phyloP scores from a whole-genome alignment of 208 protist species.

The Leishmania guyanensis region DNA sequence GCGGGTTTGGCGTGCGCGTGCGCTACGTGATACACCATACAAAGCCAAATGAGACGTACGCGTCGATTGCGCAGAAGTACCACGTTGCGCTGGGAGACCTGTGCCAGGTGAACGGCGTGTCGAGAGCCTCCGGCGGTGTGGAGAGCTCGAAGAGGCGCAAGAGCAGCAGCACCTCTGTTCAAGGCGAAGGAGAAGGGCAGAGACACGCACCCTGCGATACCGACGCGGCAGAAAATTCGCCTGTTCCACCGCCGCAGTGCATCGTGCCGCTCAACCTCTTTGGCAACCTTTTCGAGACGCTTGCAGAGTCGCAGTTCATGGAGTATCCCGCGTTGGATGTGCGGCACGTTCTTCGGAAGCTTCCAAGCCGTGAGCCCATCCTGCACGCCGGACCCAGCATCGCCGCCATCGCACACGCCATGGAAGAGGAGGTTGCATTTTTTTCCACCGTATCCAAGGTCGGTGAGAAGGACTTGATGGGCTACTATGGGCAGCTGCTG shows the following conservation, averaged over 20 bases:
- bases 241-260: slow-evolving; percentile 28
- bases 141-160: neutral
- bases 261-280: slow-evolving; percentile 69
- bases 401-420: slow-evolving; percentile 47
- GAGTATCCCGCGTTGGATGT: slow-evolving; percentile 54
- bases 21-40: slow-evolving; percentile 49
- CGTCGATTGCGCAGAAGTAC: slow-evolving; percentile 52
- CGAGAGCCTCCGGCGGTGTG: neutral
- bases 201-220: neutral
- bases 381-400: slow-evolving; percentile 50
- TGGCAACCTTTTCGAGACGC: slow-evolving; percentile 43
- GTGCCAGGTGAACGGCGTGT: slow-evolving; percentile 18
- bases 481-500: slow-evolving; percentile 42
- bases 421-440: slow-evolving; percentile 45
- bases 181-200: neutral
- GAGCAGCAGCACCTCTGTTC: neutral
- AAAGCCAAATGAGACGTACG: slow-evolving; percentile 48
- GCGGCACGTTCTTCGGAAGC: slow-evolving; percentile 40
- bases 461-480: slow-evolving; percentile 46
- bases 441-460: slow-evolving; percentile 51
- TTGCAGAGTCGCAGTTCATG: slow-evolving; percentile 51
- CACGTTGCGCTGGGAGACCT: slow-evolving; percentile 35
- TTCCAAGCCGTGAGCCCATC: slow-evolving; percentile 58
- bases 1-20: slow-evolving; percentile 6
- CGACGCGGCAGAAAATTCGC: neutral